Base-by-base conservation (phyloP, 2,329 filamentous ascomycete genomes). In the Leptographium lundbergii region DNA sequence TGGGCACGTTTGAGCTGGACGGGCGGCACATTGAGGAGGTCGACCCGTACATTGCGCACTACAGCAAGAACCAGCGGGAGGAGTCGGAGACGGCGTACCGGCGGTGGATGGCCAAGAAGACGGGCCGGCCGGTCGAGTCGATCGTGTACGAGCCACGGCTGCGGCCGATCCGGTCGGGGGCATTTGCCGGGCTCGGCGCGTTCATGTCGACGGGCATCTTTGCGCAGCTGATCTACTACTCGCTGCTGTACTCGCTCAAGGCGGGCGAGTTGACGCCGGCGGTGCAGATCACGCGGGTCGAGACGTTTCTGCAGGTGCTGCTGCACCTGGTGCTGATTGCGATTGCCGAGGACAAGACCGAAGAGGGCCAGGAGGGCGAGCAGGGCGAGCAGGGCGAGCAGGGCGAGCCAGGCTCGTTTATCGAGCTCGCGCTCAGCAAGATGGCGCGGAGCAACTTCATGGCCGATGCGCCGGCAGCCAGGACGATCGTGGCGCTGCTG, bases 41-140 rank as follows among this genome's bases (percentile, higher is more conserved):
- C 56, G 95, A 99, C 69, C 94, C 95, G 0, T 99, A 96, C 70
- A 94, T 91, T 67, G 88, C 91, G 7, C 91, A 97, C 68, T 99
- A 96, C 71, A 95, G 86, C 67, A 95, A 96, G 69, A 99, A 99
- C 67, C 92, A 97, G 70, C 84, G 94, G 56, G 94, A 99, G 68
- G 94, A 99, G 70, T 90, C 92, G 0, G 94, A 99, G 71, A 85
- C 82, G 65, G 87, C 91, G 3, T 96, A 94, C 74, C 90, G 87
- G 66, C 86, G 87, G 67, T 87, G 89, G 77, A 85, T 94, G 76
- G 89, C 91, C 13, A 91, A 91, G 73, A 91, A 88, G 72, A 90
- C 87, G 0, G 91, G 91, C 22, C 91, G 91, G 69, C 78, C 85
- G 51, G 75, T 81, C 1, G 84, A 89, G 48, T 91, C 96, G 58